A percentile compares a stretch with the other conserved stretches of the same genome.
Evolutionary conservation across 306 rosid genomes (phyloP).

Genomic region (Datisca glomerata): DNA sequence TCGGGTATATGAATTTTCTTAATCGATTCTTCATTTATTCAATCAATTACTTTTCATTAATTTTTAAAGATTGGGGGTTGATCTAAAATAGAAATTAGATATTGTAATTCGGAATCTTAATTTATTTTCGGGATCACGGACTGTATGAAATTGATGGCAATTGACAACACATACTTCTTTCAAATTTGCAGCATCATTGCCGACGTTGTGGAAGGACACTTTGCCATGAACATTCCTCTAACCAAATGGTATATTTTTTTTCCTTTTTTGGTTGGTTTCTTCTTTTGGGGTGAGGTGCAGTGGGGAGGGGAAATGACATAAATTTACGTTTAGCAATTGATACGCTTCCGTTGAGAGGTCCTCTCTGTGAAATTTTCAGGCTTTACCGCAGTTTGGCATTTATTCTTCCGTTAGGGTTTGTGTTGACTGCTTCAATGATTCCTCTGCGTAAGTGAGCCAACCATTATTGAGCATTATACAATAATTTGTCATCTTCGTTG

Average conservation of each 20-base stretch:
- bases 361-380: constrained; percentile 27
- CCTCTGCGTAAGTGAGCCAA: constrained; percentile 37
- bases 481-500: too few relatives aligned
- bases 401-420: constrained; percentile 76
- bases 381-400: constrained; percentile 79
- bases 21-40: too few relatives aligned
- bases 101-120: not conserved
- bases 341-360: too few relatives aligned
- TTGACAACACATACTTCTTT: not conserved
- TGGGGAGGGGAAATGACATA: too few relatives aligned
- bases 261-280: not conserved
- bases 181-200: constrained; percentile 67
- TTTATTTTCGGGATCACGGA: not conserved
- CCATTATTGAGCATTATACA: too few relatives aligned
- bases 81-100: not conserved
- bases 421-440: constrained; percentile 66
- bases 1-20: constrained; percentile 37
- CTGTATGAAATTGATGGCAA: too few relatives aligned
- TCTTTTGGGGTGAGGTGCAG: not conserved
- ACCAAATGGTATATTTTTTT: constrained; percentile 45
- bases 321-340: too few relatives aligned
- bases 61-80: not conserved
- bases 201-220: constrained; percentile 88
- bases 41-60: not conserved
- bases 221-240: constrained; percentile 81